Evolutionary conservation across 1,284 basidiomycete species (phyloP).

Genomic region (Mycena citricolor): DNA sequence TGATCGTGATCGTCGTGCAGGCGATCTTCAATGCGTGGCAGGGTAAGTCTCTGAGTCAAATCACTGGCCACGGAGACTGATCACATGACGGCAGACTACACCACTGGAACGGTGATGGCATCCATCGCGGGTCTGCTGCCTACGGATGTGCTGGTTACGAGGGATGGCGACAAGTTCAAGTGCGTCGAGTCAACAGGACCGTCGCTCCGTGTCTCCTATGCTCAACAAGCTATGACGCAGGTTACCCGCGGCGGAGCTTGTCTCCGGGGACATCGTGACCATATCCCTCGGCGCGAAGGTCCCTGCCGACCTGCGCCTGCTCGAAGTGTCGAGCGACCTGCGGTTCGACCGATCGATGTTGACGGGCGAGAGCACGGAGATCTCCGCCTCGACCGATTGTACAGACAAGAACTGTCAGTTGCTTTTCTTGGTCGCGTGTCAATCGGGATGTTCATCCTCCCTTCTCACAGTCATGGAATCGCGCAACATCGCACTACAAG

Average conservation of each 20-base stretch:
- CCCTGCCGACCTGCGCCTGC: conserved; percentile 88
- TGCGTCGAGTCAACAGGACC: too few species aligned
- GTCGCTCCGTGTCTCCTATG: too few species aligned
- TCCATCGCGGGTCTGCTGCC: conserved; percentile 54
- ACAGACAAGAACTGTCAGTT: conserved; percentile 36
- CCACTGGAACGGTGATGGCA: conserved; percentile 47
- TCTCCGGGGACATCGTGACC: conserved; percentile 90
- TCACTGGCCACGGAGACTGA: too few species aligned
- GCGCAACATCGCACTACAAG: conserved; percentile 60
- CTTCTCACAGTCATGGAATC: conserved; percentile 34
- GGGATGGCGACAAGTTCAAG: conserved; percentile 39
- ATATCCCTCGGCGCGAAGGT: conserved; percentile 90
- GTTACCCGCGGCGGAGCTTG: conserved; percentile 92
- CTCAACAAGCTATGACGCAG: conserved; percentile 51
- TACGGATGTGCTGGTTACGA: conserved; percentile 46
- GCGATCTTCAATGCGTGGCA: conserved; percentile 48
- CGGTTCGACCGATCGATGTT: conserved; percentile 62
- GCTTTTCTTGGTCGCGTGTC: neutral
- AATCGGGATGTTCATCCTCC: neutral
- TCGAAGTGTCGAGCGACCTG: conserved; percentile 57
- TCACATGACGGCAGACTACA: conserved; percentile 41
- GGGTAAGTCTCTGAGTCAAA: conserved; percentile 22
- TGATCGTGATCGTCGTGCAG: conserved; percentile 42
- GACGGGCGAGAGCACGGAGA: conserved; percentile 50
- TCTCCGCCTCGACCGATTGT: conserved; percentile 30